Base-by-base conservation (phyloP, 1,139 yeast species). In the Torulaspora globosa region DNA sequence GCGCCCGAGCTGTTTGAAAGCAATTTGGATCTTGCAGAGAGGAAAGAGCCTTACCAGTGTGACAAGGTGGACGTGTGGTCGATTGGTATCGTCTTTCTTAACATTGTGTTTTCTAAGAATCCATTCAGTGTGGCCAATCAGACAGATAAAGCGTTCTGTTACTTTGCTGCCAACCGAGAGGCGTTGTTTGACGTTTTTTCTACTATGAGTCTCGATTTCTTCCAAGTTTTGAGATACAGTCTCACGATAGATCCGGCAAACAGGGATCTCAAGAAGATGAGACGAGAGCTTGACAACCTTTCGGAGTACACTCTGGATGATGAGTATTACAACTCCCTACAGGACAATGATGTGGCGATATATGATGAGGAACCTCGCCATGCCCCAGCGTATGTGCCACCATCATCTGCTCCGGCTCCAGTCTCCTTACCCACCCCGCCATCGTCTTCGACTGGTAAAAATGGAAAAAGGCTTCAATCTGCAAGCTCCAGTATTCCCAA, bases 51-150 rank as follows among this genome's bases (percentile, higher is more conserved):
- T 38, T 92, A 92, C 66, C 88, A 85, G 60, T 92, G 97, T 15
- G 80, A 84, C 21, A 85, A 86, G 66, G 86, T 86, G 42, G 98
- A 92, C 68, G 74, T 90, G 48, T 92, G 98, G 98, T 83, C 97
- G 1, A 70, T 87, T 51, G 98, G 97, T 18, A 82, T 90, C 54
- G 86, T 89, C 48, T 73, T 92, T 51, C 71, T 92, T 58, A 90
- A 94, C 56, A 74, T 88, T 50, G 84, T 92, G 26, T 92, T 90
- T 70, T 95, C 87, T 47, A 84, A 90, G 62, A 87, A 88, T 65
- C 97, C 97, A 2, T 92, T 92, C 66, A 76, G 74, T 53, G 82
- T 83, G 12, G 97, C 97, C 3, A 82, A 84, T 59, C 81, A 82
- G 57, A 77, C 84, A 26, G 98, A 92, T 67, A 88, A 87, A 62